Evolutionary conservation across 306 rosid genomes (phyloP).

Genomic region (Inga oerstediana): DNA sequence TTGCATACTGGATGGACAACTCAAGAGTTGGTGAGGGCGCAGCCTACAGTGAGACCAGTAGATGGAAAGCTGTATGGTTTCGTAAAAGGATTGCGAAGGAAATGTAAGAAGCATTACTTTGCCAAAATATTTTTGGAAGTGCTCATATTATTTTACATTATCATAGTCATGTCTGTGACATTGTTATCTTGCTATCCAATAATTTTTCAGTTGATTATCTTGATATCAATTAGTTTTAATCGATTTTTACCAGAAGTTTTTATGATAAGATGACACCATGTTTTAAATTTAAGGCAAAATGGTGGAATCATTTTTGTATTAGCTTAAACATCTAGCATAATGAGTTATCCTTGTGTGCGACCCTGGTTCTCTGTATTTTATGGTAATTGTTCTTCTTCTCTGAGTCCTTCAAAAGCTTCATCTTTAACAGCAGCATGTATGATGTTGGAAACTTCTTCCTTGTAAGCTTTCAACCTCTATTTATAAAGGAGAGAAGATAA

Average conservation of each 20-base stretch:
- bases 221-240: not conserved
- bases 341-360: not conserved
- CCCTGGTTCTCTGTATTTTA: not conserved
- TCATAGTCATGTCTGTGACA: not conserved
- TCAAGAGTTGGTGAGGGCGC: not conserved
- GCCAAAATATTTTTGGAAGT: not conserved
- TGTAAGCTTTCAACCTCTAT: too few relatives aligned
- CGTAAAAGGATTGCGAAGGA: not conserved
- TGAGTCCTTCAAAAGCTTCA: too few relatives aligned
- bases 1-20: conserved; percentile 16
- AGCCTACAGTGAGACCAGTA: not conserved
- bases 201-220: not conserved
- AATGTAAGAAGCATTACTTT: conserved; percentile 29
- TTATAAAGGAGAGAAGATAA: too few relatives aligned
- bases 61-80: conserved; percentile 27
- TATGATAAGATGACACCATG: not conserved
- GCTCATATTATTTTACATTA: conserved; percentile 11
- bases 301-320: not conserved
- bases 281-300: not conserved
- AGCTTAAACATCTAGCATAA: not conserved
- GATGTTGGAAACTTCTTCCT: too few relatives aligned
- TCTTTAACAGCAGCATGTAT: too few relatives aligned
- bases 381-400: not conserved
- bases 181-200: not conserved
- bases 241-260: not conserved